These are phyloP conservation scores for Penicillium crustosum DNA, from an alignment of 2,329 filamentous ascomycete genomes.

Conservation along the genomic window DNA sequence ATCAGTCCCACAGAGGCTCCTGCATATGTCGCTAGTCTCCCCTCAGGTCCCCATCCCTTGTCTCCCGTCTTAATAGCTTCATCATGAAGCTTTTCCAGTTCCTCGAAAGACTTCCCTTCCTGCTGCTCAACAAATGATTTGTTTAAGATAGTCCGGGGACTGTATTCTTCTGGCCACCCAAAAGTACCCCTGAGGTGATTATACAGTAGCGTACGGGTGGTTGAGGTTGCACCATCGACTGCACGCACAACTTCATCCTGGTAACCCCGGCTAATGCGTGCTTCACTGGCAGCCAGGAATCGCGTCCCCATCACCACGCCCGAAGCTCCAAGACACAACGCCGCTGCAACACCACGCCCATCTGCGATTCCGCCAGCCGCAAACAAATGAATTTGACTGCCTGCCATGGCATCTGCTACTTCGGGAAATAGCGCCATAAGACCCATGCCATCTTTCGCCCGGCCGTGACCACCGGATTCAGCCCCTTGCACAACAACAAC, in stretches of 20 bases:
- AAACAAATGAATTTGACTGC: conserved; percentile 45
- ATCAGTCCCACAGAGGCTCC: conserved; percentile 50
- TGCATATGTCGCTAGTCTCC: conserved; percentile 53
- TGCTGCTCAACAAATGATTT: conserved; percentile 50
- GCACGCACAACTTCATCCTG: conserved; percentile 52
- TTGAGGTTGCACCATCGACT: conserved; percentile 53
- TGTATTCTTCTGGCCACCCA: conserved; percentile 61
- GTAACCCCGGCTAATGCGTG: conserved; percentile 54
- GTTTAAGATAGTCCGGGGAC: conserved; percentile 60
- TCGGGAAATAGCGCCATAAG: conserved; percentile 55
- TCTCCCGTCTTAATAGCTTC: conserved; percentile 44
- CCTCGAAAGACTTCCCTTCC: conserved; percentile 46
- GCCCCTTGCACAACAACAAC: conserved; percentile 56
- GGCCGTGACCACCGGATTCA: conserved; percentile 58
- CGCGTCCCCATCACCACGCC: conserved; percentile 64
- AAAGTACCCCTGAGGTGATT: conserved; percentile 57
- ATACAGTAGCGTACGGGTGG: conserved; percentile 54
- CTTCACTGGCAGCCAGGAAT: conserved; percentile 57
- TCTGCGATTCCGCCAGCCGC: conserved; percentile 58
- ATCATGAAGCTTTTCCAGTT: conserved; percentile 48
- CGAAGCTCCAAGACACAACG: conserved; percentile 52
- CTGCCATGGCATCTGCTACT: conserved; percentile 45
- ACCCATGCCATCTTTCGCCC: conserved; percentile 48
- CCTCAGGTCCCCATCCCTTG: conserved; percentile 50
- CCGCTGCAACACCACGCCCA: conserved; percentile 52